These are phyloP conservation scores for Umbelopsis vinacea DNA, from an alignment of 192 early-diverging fungal genomes.

Conservation along the genomic window DNA sequence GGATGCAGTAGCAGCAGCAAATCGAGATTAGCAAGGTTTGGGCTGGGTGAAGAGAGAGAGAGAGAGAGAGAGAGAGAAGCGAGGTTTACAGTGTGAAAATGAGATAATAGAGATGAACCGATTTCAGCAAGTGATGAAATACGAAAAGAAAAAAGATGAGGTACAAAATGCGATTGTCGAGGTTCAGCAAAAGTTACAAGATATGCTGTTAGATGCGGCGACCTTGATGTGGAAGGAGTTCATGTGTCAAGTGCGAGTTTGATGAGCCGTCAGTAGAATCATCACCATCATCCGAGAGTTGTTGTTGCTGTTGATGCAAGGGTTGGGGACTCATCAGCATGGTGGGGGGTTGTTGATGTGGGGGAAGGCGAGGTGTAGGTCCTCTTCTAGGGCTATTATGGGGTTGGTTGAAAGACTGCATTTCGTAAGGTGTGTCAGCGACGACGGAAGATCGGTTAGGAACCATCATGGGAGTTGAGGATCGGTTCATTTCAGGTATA, in stretches of 20 bases:
- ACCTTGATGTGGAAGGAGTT: slow-evolving; percentile 5
- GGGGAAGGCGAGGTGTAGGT: background rate
- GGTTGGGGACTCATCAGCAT: background rate
- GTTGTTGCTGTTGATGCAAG: background rate
- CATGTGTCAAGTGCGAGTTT: background rate
- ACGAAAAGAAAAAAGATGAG: too few species aligned
- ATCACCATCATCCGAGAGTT: background rate
- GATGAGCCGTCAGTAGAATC: slow-evolving; percentile 3
- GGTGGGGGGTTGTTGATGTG: background rate
- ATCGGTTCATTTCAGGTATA: background rate
- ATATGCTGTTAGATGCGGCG: background rate
- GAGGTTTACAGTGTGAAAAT: too few species aligned
- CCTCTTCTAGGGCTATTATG: slow-evolving; percentile 6
- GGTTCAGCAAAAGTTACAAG: background rate
- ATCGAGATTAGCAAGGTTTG: too few species aligned
- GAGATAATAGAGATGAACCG: too few species aligned
- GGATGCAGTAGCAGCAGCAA: too few species aligned
- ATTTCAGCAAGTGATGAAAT: too few species aligned
- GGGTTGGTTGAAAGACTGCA: background rate
- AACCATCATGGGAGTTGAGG: slow-evolving; percentile 1
- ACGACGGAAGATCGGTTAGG: slow-evolving; percentile 7
- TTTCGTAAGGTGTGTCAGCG: slow-evolving; percentile 1
- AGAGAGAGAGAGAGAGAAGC: too few species aligned
- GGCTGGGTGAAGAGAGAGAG: too few species aligned
- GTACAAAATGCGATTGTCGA: too few species aligned